Percentiles rank a stretch among this genome's conserved stretches.
Conservation (phyloP, 148 eudicot genomes). For the Silene latifolia region DNA sequence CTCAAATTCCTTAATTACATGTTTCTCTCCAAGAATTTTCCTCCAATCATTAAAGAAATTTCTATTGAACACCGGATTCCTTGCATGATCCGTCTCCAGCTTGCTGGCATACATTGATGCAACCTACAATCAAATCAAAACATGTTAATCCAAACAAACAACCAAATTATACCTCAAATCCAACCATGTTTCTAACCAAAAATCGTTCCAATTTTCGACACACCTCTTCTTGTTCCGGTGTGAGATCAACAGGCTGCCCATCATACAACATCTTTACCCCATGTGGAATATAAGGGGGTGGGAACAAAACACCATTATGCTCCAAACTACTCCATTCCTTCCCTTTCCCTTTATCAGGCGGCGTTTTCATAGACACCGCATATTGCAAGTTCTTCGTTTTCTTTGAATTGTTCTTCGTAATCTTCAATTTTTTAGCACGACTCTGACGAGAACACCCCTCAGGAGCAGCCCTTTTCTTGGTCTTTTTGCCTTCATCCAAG, state of each 20-base stretch:
- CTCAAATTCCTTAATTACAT: slow-evolving; percentile 2
- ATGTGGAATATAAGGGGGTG: not conserved
- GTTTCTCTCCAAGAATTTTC: not conserved
- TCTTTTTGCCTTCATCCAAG: not conserved
- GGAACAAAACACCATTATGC: slow-evolving; percentile 3
- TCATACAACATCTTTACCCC: slow-evolving; percentile 12
- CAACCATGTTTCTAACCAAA: no score
- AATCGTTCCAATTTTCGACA: not conserved
- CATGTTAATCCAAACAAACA: not conserved
- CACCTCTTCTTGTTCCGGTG: slow-evolving; percentile 13
- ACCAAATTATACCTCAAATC: no score
- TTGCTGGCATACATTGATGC: not conserved
- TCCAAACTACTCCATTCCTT: slow-evolving; percentile 1
- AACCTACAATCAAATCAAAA: not conserved
- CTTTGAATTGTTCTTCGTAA: not conserved
- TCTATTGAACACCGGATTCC: not conserved
- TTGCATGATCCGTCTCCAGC: slow-evolving; percentile 11
- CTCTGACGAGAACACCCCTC: not conserved
- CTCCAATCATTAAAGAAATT: slow-evolving; percentile 10
- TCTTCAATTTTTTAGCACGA: not conserved
- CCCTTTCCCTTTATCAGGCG: not conserved
- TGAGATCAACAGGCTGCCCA: not conserved
- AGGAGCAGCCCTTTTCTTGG: not conserved
- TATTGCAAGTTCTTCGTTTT: not conserved
- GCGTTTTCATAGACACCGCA: not conserved